These are phyloP conservation scores for Tricholoma sp. DNA, from an alignment of 768 basidiomycete species.

Conservation along the genomic window DNA sequence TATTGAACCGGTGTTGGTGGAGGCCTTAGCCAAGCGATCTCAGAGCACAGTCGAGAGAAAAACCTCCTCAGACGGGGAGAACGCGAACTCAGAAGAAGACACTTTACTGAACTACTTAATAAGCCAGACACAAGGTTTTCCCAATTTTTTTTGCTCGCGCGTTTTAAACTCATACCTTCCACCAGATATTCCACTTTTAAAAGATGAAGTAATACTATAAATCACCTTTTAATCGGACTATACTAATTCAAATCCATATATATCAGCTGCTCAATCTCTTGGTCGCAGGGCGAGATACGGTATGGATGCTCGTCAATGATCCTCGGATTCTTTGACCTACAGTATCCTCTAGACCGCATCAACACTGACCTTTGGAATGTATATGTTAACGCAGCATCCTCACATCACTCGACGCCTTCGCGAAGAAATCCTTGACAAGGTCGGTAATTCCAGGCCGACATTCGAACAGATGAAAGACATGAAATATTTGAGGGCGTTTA, in stretches of 20 bases:
- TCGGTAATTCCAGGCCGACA: constrained; percentile 45
- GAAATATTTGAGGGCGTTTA: constrained; percentile 54
- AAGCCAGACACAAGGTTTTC: constrained; percentile 45
- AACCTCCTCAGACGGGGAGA: not conserved
- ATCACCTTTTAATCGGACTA: not conserved
- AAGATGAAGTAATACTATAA: constrained; percentile 15
- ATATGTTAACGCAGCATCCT: constrained; percentile 52
- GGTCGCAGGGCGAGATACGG: constrained; percentile 42
- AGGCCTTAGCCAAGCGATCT: constrained; percentile 34
- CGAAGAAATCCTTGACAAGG: constrained; percentile 42
- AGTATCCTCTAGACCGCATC: constrained; percentile 37
- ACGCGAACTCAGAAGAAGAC: constrained; percentile 21
- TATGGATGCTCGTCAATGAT: constrained; percentile 2
- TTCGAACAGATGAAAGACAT: constrained; percentile 52
- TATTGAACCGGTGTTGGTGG: constrained; percentile 47
- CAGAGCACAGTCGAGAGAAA: not conserved
- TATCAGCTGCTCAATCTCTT: constrained; percentile 31
- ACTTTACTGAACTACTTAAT: constrained; percentile 49
- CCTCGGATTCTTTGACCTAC: not conserved
- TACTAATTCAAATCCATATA: not conserved
- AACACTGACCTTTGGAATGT: constrained; percentile 47
- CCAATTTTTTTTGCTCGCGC: not conserved
- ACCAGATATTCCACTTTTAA: constrained; percentile 15
- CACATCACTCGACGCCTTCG: constrained; percentile 40
- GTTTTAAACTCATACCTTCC: not conserved